Evolutionary conservation across 306 rosid species (phyloP).

Genomic region (Astragalus membranaceus): DNA sequence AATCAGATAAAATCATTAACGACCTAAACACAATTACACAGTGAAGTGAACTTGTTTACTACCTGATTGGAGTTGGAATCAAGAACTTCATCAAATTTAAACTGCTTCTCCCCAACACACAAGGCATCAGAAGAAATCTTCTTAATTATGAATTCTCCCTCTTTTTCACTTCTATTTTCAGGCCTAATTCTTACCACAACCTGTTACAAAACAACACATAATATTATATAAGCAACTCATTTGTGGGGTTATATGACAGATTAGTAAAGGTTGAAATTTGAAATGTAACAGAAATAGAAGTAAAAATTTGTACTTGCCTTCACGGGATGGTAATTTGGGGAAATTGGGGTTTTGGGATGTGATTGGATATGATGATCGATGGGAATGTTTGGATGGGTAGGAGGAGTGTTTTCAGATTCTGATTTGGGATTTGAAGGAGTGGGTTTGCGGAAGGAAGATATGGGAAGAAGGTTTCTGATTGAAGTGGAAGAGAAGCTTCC

Average conservation of each 20-base stretch:
- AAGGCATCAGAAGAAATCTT: conserved; percentile 54
- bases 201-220: conserved; percentile 23
- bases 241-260: too few species aligned
- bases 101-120: conserved; percentile 43
- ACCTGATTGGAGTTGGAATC: conserved; percentile 70
- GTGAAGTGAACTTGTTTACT: conserved; percentile 13
- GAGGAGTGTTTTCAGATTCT: conserved; percentile 62
- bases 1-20: background rate
- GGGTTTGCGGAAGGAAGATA: conserved; percentile 48
- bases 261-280: background rate
- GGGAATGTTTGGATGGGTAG: conserved; percentile 54
- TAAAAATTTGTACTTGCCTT: conserved; percentile 34
- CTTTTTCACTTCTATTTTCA: conserved; percentile 27
- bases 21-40: background rate
- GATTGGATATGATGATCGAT: conserved; percentile 11
- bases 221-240: too few species aligned
- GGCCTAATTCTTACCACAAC: conserved; percentile 83
- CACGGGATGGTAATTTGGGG: conserved; percentile 27
- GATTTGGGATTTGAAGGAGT: conserved; percentile 19
- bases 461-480: conserved; percentile 58
- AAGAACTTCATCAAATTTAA: conserved; percentile 64
- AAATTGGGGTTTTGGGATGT: conserved; percentile 12
- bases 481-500: conserved; percentile 57
- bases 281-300: background rate
- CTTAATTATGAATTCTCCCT: conserved; percentile 38